Evolutionary conservation across 805 yeast species (phyloP).

Genomic region (Jamesozyma gamospora): DNA sequence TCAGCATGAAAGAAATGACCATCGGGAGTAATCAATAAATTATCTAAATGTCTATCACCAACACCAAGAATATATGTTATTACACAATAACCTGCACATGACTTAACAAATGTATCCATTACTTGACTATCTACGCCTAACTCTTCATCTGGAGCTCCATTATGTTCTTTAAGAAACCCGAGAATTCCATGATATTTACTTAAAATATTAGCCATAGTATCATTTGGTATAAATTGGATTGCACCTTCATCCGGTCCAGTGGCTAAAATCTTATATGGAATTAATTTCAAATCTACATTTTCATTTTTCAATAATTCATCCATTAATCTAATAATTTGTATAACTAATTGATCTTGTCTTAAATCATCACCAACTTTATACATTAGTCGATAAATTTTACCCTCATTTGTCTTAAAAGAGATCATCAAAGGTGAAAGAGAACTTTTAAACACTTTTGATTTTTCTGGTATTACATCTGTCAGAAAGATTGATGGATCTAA

Average conservation of each 20-base stretch:
- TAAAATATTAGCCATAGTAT: conserved; percentile 72
- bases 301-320: conserved; percentile 80
- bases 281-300: conserved; percentile 75
- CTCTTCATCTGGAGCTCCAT: conserved; percentile 39
- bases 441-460: conserved; percentile 81
- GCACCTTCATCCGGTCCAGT: conserved; percentile 88
- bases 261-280: conserved; percentile 85
- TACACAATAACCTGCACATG: conserved; percentile 97
- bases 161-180: conserved; percentile 56
- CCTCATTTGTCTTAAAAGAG: conserved; percentile 52
- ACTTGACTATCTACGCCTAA: conserved; percentile 37
- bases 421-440: conserved; percentile 83
- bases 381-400: conserved; percentile 63
- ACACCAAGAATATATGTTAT: conserved; percentile 90
- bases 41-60: conserved; percentile 95
- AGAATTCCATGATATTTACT: conserved; percentile 67
- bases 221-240: conserved; percentile 89
- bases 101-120: conserved; percentile 89
- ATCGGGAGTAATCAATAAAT: conserved; percentile 69
- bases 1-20: conserved; percentile 95
- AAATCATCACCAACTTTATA: conserved; percentile 92
- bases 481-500: conserved; percentile 70
- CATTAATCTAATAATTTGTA: conserved; percentile 85
- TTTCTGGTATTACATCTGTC: conserved; percentile 68
- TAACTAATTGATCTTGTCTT: conserved; percentile 93